Conservation (phyloP, 225 moss, liverwort and hornwort genomes). For the Pseudoscleropodium purum region DNA sequence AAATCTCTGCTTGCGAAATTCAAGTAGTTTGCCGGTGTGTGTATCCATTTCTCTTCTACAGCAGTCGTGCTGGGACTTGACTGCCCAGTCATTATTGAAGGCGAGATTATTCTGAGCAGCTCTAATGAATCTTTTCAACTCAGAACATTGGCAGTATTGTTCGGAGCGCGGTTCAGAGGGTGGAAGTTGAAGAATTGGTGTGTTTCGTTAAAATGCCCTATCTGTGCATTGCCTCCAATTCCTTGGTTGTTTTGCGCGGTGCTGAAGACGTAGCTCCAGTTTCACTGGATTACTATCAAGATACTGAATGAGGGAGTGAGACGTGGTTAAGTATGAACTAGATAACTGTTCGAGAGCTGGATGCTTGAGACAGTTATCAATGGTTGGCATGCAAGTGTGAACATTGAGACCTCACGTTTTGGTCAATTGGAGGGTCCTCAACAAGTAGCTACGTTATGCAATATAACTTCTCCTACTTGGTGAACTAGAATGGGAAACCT, state of each 20-base stretch:
- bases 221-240: not conserved
- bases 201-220: not conserved
- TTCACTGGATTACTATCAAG: not conserved
- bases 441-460: not conserved
- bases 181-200: not conserved
- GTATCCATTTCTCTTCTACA: not conserved
- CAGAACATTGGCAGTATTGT: not conserved
- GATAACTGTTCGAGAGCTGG: not conserved
- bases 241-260: not conserved
- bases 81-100: not conserved
- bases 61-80: not conserved
- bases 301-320: not conserved
- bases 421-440: not conserved
- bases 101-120: not conserved
- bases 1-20: conserved; percentile 42
- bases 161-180: not conserved
- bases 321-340: not conserved
- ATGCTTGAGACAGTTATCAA: not conserved
- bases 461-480: not conserved
- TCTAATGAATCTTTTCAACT: not conserved
- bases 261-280: not conserved
- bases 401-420: not conserved
- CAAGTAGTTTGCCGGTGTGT: conserved; percentile 3
- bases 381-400: not conserved
- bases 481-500: not conserved